Percentiles rank a stretch among this genome's conserved stretches.
Evolutionary conservation across 768 basidiomycete species (phyloP).

Genomic region (Naganishia kalamii): DNA sequence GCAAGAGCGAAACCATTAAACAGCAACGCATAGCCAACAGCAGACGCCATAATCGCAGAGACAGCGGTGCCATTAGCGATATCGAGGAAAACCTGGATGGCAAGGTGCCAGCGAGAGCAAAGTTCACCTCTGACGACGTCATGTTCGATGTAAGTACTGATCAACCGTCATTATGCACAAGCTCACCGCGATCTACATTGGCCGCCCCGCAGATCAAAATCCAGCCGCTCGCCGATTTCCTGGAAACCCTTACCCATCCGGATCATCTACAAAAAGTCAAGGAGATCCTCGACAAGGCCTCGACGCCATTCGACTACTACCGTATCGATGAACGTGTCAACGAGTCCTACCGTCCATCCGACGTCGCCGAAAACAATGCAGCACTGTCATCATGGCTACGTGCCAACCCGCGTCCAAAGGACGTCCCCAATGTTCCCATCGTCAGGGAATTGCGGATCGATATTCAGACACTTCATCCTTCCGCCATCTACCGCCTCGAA

Average conservation of each 20-base stretch:
- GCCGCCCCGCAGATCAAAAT: constrained; percentile 9
- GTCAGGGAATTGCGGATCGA: constrained; percentile 22
- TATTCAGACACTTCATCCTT: constrained; percentile 17
- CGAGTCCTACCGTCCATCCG: not conserved
- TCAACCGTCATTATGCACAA: not conserved
- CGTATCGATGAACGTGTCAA: constrained; percentile 21
- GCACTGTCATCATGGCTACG: not conserved
- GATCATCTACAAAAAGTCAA: constrained; percentile 10
- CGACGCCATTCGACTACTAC: constrained; percentile 17
- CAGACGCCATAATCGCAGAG: not conserved
- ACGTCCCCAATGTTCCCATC: constrained; percentile 15
- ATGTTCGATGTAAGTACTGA: constrained; percentile 8
- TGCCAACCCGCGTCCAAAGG: not conserved
- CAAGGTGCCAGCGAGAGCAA: not conserved
- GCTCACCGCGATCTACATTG: not conserved
- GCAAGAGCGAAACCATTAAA: not conserved
- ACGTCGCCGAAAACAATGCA: not conserved
- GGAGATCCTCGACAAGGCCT: constrained; percentile 5
- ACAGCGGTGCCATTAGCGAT: not conserved
- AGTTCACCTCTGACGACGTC: not conserved
- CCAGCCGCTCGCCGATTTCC: constrained; percentile 3
- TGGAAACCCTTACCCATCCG: constrained; percentile 6
- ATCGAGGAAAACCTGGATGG: constrained; percentile 7
- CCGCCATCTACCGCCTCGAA: constrained; percentile 22
- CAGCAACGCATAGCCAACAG: not conserved